phyloP scores from a whole-genome alignment of 805 yeast genomes.

The Cyberlindnera xishuangbannaensis region DNA sequence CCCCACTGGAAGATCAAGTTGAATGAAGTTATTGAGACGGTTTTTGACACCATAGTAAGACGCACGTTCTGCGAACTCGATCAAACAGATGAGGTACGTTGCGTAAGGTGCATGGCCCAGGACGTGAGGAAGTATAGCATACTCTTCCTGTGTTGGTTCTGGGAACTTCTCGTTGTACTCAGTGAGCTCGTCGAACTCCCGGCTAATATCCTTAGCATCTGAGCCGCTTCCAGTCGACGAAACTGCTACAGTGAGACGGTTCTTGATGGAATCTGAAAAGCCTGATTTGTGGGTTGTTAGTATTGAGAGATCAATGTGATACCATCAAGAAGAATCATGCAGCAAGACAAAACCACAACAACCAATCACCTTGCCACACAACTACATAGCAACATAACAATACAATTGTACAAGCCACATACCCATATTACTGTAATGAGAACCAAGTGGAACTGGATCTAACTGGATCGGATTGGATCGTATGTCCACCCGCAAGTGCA shows the following conservation, averaged over 20 bases:
- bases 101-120: slow-evolving; percentile 44
- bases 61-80: slow-evolving; percentile 78
- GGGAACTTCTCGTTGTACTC: slow-evolving; percentile 18
- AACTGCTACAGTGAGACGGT: background rate
- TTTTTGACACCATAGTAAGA: slow-evolving; percentile 75
- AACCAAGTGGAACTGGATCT: no score
- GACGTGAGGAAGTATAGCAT: slow-evolving; percentile 28
- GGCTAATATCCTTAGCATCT: background rate
- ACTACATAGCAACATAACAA: no score
- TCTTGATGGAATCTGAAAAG: slow-evolving; percentile 3
- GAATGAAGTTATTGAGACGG: slow-evolving; percentile 77
- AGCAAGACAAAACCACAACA: no score
- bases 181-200: slow-evolving; percentile 5
- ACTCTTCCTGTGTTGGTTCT: slow-evolving; percentile 44
- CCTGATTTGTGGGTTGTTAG: no score
- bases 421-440: no score
- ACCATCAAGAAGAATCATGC: no score
- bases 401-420: no score
- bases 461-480: no score
- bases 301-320: no score
- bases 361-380: no score
- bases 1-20: slow-evolving; percentile 38
- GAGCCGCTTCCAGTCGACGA: background rate
- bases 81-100: slow-evolving; percentile 50
- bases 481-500: no score